Conservation (phyloP, 352 stramenopile genomes). For the Pythium folliculosum region DNA sequence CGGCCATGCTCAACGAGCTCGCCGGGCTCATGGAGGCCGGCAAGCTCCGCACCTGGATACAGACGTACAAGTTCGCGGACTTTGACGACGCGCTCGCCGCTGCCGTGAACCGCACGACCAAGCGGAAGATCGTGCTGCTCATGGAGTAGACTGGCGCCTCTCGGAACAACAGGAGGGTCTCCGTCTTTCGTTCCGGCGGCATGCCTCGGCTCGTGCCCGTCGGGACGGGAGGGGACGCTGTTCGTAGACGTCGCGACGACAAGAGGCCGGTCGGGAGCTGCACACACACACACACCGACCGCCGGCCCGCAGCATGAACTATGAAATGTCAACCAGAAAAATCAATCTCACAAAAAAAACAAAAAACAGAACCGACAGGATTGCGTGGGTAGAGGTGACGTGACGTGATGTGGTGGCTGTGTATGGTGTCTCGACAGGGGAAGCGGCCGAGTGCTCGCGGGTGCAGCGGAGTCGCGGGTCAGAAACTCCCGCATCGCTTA, state of each 20-base stretch:
- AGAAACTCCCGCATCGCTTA: too few relatives aligned
- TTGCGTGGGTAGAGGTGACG: background rate
- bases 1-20: constrained; percentile 70
- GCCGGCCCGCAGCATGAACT: background rate
- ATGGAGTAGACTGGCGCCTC: constrained; percentile 61
- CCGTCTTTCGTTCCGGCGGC: too few relatives aligned
- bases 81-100: constrained; percentile 77
- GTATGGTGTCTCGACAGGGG: too few relatives aligned
- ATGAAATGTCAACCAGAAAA: constrained; percentile 1
- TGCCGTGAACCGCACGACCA: constrained; percentile 77
- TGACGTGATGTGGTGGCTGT: too few relatives aligned
- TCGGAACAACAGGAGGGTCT: too few relatives aligned
- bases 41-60: constrained; percentile 83
- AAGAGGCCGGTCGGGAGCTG: too few relatives aligned
- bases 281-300: background rate
- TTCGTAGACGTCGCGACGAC: too few relatives aligned
- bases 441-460: too few relatives aligned
- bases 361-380: background rate
- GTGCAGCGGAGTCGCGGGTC: too few relatives aligned
- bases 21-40: constrained; percentile 62
- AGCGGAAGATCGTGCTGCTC: constrained; percentile 82
- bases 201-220: too few relatives aligned
- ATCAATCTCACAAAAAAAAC: too few relatives aligned
- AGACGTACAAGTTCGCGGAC: constrained; percentile 86
- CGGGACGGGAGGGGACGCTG: too few relatives aligned